Base-by-base conservation (phyloP, 257 asterid species). In the Schizonepeta tenuifolia region DNA sequence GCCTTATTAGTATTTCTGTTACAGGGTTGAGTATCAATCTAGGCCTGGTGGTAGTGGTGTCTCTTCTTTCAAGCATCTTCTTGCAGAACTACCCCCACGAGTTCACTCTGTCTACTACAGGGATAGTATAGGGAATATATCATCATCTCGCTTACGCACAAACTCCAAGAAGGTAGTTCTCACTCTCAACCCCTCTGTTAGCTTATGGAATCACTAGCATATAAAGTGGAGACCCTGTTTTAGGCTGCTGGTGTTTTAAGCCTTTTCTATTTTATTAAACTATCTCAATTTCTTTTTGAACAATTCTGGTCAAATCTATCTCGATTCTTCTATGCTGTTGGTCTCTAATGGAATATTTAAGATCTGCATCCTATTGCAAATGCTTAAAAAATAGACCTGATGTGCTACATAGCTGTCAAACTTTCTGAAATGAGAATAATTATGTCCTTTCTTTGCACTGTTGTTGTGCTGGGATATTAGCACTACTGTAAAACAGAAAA, bases 101-200 rank as follows among this genome's bases (percentile, higher is more conserved):
- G 97, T 92, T 83, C 99, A 90, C 82, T 95, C 99, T 69, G 99
- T 95, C 75, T 95, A 95, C 86, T 95, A 95, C 89, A 87, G 99
- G 77, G 99, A 95, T 85, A 83, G 79, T 40, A 95, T 95, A 14
- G 99, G 98, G 71, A 95, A 95, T 63, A 92, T 95, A 77, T 95
- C 98, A 20, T 81, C 99, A 50, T 95, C 99, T 49, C 95, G 88
- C 24, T 78, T 95, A 44, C 98, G 98, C 49, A 81, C 87, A 59
- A 78, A 74, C 73, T 79, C 86, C 77, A 90, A 83, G 86, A 95
- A 95, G 97, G 99, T 94, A 71, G 53, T 67, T 75, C 67, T 64
- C 74, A 26, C 73, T 67, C 70, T 72, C 54, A 18, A 7, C 50
- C 33, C 64, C 28, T 13, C 28, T 17, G n/a, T 41, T 14, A n/a